Conservation (phyloP, 2,329 filamentous ascomycete genomes). For the Penicillium expansum region DNA sequence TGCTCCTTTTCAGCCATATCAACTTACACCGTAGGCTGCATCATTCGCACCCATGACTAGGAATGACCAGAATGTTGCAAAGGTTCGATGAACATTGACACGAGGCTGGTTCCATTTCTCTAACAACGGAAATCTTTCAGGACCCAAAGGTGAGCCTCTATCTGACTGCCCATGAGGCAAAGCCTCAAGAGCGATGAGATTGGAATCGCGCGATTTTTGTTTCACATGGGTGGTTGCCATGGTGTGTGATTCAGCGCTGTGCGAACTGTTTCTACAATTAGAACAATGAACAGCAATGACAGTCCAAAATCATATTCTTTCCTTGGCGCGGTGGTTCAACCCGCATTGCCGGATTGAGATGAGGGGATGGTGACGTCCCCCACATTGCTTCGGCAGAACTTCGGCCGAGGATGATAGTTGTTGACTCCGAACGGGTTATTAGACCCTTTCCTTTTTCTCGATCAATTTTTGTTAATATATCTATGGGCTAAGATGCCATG, state of each 20-base stretch:
- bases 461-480: too few species aligned
- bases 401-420: neutral
- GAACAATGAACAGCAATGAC: neutral
- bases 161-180: constrained; percentile 7
- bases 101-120: constrained; percentile 53
- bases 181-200: constrained; percentile 15
- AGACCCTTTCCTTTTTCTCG: neutral
- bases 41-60: constrained; percentile 59
- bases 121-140: constrained; percentile 9
- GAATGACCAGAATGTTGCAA: constrained; percentile 58
- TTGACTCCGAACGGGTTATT: neutral
- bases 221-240: constrained; percentile 17
- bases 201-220: constrained; percentile 8
- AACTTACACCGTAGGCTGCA: constrained; percentile 56
- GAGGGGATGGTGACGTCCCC: constrained; percentile 1
- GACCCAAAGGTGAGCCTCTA: neutral
- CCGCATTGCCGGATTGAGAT: neutral
- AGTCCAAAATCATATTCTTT: neutral
- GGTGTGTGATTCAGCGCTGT: neutral
- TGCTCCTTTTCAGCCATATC: neutral
- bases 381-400: neutral
- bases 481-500: neutral
- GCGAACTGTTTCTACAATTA: neutral
- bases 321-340: neutral
- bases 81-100: constrained; percentile 49